phyloP scores from a whole-genome alignment of 192 early-diverging fungal genomes.

The Podila clonocystis region DNA sequence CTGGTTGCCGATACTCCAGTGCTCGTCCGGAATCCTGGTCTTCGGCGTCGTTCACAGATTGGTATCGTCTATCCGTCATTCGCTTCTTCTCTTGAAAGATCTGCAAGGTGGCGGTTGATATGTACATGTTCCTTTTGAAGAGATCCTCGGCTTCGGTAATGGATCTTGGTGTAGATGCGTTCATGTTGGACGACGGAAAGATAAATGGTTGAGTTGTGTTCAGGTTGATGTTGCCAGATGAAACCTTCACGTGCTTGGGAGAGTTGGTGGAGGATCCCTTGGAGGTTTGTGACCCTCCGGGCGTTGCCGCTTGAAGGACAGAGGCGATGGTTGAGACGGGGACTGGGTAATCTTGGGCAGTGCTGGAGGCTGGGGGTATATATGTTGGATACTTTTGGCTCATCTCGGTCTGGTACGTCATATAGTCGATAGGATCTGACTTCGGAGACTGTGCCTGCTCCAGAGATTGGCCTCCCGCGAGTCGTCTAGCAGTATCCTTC shows the following conservation, averaged over 20 bases:
- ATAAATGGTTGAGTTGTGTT: slow-evolving; percentile 52
- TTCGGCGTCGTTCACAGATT: slow-evolving; percentile 22
- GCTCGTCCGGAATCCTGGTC: slow-evolving; percentile 38
- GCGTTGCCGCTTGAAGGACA: slow-evolving; percentile 28
- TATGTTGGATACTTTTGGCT: slow-evolving; percentile 72
- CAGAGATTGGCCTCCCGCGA: slow-evolving; percentile 59
- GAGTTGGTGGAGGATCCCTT: slow-evolving; percentile 17
- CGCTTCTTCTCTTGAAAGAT: slow-evolving; percentile 57
- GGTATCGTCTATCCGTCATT: slow-evolving; percentile 46
- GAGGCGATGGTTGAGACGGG: slow-evolving; percentile 23
- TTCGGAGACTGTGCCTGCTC: slow-evolving; percentile 52
- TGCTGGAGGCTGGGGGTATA: slow-evolving; percentile 45
- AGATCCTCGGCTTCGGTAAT: slow-evolving; percentile 61
- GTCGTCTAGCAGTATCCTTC: slow-evolving; percentile 56
- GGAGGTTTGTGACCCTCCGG: slow-evolving; percentile 6
- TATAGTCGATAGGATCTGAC: slow-evolving; percentile 70
- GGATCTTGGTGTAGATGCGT: slow-evolving; percentile 54
- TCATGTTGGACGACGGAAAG: slow-evolving; percentile 57
- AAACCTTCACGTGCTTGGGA: slow-evolving; percentile 10
- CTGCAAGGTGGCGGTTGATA: slow-evolving; percentile 56
- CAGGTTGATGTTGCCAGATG: slow-evolving; percentile 11
- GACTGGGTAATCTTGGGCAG: slow-evolving; percentile 11
- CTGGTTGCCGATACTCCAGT: slow-evolving; percentile 40
- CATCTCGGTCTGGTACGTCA: slow-evolving; percentile 64
- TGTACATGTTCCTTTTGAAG: slow-evolving; percentile 60